phyloP scores from a whole-genome alignment of 768 basidiomycete species.

The Boletus pseudopeckii region DNA sequence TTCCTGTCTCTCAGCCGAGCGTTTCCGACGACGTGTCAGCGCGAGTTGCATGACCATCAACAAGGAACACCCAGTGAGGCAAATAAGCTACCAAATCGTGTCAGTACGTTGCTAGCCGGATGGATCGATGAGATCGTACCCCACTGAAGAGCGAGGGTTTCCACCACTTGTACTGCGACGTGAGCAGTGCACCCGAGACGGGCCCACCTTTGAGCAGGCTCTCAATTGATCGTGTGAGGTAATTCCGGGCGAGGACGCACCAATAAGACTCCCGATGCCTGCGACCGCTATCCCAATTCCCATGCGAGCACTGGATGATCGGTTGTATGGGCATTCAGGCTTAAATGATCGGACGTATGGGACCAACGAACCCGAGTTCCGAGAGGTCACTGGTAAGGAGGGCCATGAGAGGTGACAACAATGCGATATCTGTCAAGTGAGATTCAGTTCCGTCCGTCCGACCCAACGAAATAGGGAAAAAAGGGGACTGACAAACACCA shows the following conservation, averaged over 20 bases:
- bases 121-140: too few relatives aligned
- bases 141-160: too few relatives aligned
- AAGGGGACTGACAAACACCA: constrained; percentile 35
- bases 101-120: too few relatives aligned
- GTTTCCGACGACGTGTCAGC: neutral
- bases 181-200: too few relatives aligned
- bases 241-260: neutral
- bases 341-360: neutral
- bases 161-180: too few relatives aligned
- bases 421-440: constrained; percentile 32
- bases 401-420: constrained; percentile 42
- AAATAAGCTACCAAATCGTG: neutral
- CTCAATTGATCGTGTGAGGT: too few relatives aligned
- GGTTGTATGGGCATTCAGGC: neutral
- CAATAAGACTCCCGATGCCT: constrained; percentile 20
- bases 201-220: too few relatives aligned
- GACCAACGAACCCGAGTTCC: constrained; percentile 45
- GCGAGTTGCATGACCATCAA: constrained; percentile 7
- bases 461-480: neutral
- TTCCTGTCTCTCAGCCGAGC: neutral
- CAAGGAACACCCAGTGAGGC: constrained; percentile 3
- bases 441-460: neutral
- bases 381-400: constrained; percentile 41
- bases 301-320: constrained; percentile 23
- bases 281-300: constrained; percentile 12